Evolutionary conservation across 768 basidiomycete species (phyloP), one percentile per base, ranked within the genome.

Genomic region (Boletus subcaerulescens): DNA sequence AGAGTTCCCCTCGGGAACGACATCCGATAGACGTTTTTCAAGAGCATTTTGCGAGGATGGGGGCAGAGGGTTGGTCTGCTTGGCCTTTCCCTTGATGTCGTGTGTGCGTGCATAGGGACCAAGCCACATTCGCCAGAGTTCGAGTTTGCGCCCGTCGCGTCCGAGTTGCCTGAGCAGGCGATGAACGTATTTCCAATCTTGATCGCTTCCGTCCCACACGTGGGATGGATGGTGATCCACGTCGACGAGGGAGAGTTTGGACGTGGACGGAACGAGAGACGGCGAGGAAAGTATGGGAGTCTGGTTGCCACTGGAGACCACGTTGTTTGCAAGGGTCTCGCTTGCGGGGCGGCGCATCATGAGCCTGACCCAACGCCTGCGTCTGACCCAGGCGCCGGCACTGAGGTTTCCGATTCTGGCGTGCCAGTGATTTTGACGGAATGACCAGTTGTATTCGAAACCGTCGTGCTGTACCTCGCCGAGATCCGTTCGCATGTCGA

Each of bases 381-480:
- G 75, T 32, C 91, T 78, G 35, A 93, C 91, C 80, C 81, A 90
- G 4, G 85, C 86, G 33, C 87, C 87, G 8, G 81, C 71, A 64
- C 82, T 82, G 41, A 86, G 63, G 24, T 73, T 62, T 10, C 89
- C 87, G 1, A 84, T 76, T 48, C 79, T 72, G 0, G 87, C 73
- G 17, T 81, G 78, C 91, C 91, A 93, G 45, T 83, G 69, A 46
- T 80, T 77, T 33, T 73, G 69, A 17, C 87, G 81, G 60, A 93
- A 93, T 56, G 75, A 67, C 82, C 86, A 90, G 65, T 91, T 92
- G 71, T 92, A 93, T 69, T 93, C 88, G 61, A 91, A 93, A 48
- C 90, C 90, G 60, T 91, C 89, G 59, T 87, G 80, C 60, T 91
- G 87, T 3, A 91, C 86, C 61, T 86, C 80, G 48, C 88, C 87